A percentile compares a stretch with the other conserved stretches of the same genome.
phyloP scores from a whole-genome alignment of 257 asterid genomes.

The Catharanthus roseus region DNA sequence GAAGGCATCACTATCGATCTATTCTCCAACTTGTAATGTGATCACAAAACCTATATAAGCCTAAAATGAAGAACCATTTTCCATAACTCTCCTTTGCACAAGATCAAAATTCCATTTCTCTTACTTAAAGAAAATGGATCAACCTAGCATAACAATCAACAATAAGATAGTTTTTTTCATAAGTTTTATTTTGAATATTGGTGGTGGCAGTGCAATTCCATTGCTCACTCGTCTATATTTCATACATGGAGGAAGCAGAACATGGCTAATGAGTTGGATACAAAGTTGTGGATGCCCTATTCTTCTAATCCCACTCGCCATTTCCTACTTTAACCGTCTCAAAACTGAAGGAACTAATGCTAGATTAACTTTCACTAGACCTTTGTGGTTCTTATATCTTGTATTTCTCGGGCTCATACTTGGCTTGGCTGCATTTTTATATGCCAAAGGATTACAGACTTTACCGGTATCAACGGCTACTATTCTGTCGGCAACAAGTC shows the following conservation, averaged over 20 bases:
- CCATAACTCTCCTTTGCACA: too few species aligned
- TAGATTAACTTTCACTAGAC: background rate
- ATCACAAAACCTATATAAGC: too few species aligned
- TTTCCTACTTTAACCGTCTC: constrained; percentile 15
- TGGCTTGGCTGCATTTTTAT: background rate
- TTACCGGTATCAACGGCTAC: constrained; percentile 26
- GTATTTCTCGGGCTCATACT: background rate
- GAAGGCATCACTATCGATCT: too few species aligned
- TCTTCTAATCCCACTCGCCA: constrained; percentile 14
- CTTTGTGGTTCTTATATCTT: background rate
- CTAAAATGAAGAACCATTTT: too few species aligned
- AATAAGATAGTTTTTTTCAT: background rate
- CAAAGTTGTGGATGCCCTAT: constrained; percentile 23
- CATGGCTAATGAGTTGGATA: constrained; percentile 19
- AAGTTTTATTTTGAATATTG: constrained; percentile 1
- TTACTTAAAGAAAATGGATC: constrained; percentile 9
- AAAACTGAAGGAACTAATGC: background rate
- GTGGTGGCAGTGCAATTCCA: constrained; percentile 22
- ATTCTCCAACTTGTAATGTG: too few species aligned
- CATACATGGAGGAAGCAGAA: constrained; percentile 19
- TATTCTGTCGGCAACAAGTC: constrained; percentile 16
- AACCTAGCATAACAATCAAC: background rate
- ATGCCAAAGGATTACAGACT: background rate
- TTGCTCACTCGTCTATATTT: constrained; percentile 27
- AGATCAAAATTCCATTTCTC: too few species aligned